phyloP scores from a whole-genome alignment of 192 early-diverging fungal species.

The Backusella tuberculispora region DNA sequence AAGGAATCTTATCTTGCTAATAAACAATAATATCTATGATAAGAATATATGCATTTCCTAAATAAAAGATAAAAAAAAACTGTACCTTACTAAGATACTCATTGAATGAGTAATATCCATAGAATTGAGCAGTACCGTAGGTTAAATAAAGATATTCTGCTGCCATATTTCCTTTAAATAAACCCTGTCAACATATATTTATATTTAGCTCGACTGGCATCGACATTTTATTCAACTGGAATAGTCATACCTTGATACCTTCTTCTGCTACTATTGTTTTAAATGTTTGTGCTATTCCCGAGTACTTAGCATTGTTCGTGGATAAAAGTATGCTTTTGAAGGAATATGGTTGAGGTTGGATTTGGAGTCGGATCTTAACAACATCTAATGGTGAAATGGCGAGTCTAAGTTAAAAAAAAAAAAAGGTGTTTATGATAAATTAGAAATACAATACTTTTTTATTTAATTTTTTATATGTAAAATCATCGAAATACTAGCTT shows the following conservation, averaged over 20 bases:
- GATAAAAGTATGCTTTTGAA: not conserved
- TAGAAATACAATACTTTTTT: no score
- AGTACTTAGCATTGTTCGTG: slow-evolving; percentile 51
- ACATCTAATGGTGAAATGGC: slow-evolving; percentile 93
- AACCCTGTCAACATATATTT: slow-evolving; percentile 41
- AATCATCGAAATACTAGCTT: not conserved
- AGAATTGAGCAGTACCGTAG: slow-evolving; percentile 89
- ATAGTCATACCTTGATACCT: slow-evolving; percentile 56
- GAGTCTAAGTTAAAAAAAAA: slow-evolving; percentile 53
- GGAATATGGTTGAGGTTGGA: slow-evolving; percentile 35
- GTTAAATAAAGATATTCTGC: slow-evolving; percentile 92
- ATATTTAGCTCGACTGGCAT: not conserved
- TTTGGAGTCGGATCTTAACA: slow-evolving; percentile 85
- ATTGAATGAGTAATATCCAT: slow-evolving; percentile 23
- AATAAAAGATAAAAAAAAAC: no score
- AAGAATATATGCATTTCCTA: no score
- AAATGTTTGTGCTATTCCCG: slow-evolving; percentile 66
- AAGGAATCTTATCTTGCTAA: slow-evolving; percentile 32
- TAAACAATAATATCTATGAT: slow-evolving; percentile 10
- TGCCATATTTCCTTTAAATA: slow-evolving; percentile 94
- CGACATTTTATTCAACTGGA: not conserved
- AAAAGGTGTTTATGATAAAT: not conserved
- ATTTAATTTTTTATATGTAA: no score
- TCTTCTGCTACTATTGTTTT: slow-evolving; percentile 77
- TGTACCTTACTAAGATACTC: slow-evolving; percentile 3